Evolutionary conservation across 148 eudicot genomes (phyloP).

Genomic region (Persicaria tinctoria): DNA sequence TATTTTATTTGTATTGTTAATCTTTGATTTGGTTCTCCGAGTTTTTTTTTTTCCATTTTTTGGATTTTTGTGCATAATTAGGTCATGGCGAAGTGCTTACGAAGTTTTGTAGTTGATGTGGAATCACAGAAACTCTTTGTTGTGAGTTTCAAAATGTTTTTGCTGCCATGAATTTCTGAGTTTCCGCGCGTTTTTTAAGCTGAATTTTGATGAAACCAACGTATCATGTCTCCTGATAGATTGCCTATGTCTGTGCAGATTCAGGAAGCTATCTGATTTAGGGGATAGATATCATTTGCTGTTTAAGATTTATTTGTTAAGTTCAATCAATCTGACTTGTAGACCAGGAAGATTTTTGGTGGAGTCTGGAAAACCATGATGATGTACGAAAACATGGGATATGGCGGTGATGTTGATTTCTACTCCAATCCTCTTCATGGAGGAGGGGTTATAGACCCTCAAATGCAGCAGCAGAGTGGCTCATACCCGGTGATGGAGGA

Average conservation of each 20-base stretch:
- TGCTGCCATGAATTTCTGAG: not conserved
- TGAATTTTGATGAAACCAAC: not conserved
- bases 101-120: not conserved
- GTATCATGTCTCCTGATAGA: not conserved
- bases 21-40: not conserved
- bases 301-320: not conserved
- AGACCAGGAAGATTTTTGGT: not conserved
- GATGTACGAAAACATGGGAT: slow-evolving; percentile 53
- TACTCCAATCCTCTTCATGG: slow-evolving; percentile 24
- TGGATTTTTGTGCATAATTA: too few species aligned
- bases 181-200: not conserved
- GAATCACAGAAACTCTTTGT: not conserved
- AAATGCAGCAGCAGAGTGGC: slow-evolving; percentile 16
- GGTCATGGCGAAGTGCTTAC: too few species aligned
- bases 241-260: not conserved
- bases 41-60: too few species aligned
- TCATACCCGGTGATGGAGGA: slow-evolving; percentile 30
- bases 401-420: slow-evolving; percentile 42
- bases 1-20: too few species aligned
- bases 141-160: too few species aligned
- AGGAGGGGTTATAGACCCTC: slow-evolving; percentile 21
- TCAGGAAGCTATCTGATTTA: slow-evolving; percentile 4
- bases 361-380: slow-evolving; percentile 17
- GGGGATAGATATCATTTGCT: not conserved
- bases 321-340: not conserved